These are phyloP conservation scores for Rhazya stricta DNA, from an alignment of 257 asterid species.

Conservation along the genomic window DNA sequence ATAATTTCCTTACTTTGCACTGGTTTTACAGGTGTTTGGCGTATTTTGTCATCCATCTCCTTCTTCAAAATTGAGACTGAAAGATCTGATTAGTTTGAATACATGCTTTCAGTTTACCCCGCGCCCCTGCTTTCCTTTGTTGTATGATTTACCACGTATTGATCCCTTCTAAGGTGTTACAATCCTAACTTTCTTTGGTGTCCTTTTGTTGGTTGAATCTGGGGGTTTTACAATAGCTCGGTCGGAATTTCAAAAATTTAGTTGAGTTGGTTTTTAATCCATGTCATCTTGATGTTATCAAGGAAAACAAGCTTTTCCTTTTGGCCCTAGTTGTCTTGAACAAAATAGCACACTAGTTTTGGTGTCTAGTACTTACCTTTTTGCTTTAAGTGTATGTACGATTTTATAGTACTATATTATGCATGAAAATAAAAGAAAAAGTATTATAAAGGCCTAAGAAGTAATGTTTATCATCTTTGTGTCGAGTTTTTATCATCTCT, in stretches of 20 bases:
- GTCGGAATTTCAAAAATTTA: not conserved
- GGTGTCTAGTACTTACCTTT: not conserved
- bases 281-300: not conserved
- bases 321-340: not conserved
- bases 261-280: not conserved
- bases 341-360: not conserved
- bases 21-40: constrained; percentile 1
- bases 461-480: not conserved
- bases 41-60: not conserved
- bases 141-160: not conserved
- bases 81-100: not conserved
- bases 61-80: not conserved
- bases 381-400: not conserved
- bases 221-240: not conserved
- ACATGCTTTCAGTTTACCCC: not conserved
- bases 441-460: not conserved
- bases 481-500: not conserved
- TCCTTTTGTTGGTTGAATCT: not conserved
- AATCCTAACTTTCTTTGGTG: not conserved
- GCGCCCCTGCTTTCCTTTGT: not conserved
- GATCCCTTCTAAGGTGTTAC: not conserved
- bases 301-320: not conserved
- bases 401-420: not conserved
- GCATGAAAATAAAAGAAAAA: not conserved
- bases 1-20: constrained; percentile 5